A percentile compares a stretch with the other conserved stretches of the same genome.
Evolutionary conservation across 164 flowering plant genomes (phyloP).

Genomic region (Vitis labrusca): DNA sequence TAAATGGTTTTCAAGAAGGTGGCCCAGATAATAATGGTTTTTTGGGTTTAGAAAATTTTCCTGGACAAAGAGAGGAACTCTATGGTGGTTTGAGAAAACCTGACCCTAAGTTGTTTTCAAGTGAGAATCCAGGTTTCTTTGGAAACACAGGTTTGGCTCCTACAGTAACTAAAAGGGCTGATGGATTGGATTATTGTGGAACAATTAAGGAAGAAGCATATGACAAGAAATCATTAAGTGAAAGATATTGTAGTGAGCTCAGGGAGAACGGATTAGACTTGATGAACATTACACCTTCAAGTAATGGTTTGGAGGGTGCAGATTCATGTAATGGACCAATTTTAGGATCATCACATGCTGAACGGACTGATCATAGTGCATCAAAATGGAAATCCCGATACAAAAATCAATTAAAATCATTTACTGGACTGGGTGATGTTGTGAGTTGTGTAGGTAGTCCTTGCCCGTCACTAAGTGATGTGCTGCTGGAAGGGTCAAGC

Average conservation of each 20-base stretch:
- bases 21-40: constrained; percentile 16
- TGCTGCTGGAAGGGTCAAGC: constrained; percentile 38
- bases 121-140: constrained; percentile 17
- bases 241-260: constrained; percentile 20
- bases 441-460: constrained; percentile 57
- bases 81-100: constrained; percentile 18
- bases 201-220: constrained; percentile 13
- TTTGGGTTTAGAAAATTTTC: constrained; percentile 10
- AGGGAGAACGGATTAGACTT: constrained; percentile 34
- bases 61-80: constrained; percentile 26
- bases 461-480: constrained; percentile 36
- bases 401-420: constrained; percentile 27
- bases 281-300: constrained; percentile 24
- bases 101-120: constrained; percentile 11
- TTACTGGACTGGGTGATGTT: constrained; percentile 34
- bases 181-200: constrained; percentile 19
- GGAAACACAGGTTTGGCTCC: constrained; percentile 15
- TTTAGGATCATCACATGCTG: constrained; percentile 22
- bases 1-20: constrained; percentile 24
- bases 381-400: constrained; percentile 25
- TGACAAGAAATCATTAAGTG: constrained; percentile 24
- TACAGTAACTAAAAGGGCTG: constrained; percentile 14
- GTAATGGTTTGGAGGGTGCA: constrained; percentile 35
- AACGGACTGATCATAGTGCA: constrained; percentile 15
- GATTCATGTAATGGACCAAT: constrained; percentile 40